phyloP scores from a whole-genome alignment of 495 filamentous ascomycete species.

The Letharia columbiana region DNA sequence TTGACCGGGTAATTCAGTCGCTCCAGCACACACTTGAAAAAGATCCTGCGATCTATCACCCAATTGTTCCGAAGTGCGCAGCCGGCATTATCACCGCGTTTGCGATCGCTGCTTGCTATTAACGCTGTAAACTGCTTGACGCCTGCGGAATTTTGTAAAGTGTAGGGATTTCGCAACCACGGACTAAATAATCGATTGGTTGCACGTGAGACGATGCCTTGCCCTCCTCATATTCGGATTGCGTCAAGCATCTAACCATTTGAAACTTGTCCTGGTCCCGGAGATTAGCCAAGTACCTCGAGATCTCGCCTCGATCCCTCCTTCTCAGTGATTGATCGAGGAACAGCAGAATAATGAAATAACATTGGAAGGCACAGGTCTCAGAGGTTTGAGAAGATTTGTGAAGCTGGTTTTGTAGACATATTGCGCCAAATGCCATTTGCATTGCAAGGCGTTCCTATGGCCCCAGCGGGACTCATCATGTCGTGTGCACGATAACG shows the following conservation, averaged over 20 bases:
- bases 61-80: neutral
- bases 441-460: slow-evolving; percentile 35
- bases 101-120: neutral
- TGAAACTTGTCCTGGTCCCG: neutral
- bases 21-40: neutral
- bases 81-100: neutral
- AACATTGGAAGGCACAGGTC: neutral
- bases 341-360: neutral
- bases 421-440: slow-evolving; percentile 29
- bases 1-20: neutral
- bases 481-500: slow-evolving; percentile 16
- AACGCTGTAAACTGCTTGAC: neutral
- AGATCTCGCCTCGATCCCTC: neutral
- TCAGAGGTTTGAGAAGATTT: slow-evolving; percentile 44
- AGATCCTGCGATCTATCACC: neutral
- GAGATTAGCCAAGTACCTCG: neutral
- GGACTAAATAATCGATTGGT: neutral
- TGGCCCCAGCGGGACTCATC: slow-evolving; percentile 52
- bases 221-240: neutral
- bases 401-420: slow-evolving; percentile 45
- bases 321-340: neutral
- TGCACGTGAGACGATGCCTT: neutral
- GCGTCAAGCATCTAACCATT: neutral
- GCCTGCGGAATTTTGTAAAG: too few species aligned
- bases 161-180: neutral